Conservation (phyloP, 352 stramenopile genomes). For the Pythium aristosporum region DNA sequence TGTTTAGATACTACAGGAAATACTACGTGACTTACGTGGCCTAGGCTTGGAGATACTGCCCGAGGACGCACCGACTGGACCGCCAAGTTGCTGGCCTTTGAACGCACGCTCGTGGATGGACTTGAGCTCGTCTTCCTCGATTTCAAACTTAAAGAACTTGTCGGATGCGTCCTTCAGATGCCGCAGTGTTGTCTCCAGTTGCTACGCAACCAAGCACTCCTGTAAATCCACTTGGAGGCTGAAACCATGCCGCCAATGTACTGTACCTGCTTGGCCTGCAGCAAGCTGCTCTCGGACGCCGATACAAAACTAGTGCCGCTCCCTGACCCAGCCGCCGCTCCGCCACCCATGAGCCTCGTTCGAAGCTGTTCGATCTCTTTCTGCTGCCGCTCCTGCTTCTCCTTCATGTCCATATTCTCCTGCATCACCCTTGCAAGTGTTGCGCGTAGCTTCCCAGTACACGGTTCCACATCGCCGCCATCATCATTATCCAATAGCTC, state of each 20-base stretch:
- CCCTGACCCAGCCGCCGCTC: neutral
- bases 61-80: neutral
- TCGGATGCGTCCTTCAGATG: conserved; percentile 79
- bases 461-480: neutral
- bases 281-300: conserved; percentile 20
- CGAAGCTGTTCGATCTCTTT: conserved; percentile 56
- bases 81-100: conserved; percentile 27
- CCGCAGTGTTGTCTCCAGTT: conserved; percentile 59
- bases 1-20: neutral
- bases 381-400: conserved; percentile 54
- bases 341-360: conserved; percentile 18
- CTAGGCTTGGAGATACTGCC: conserved; percentile 27
- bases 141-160: conserved; percentile 93
- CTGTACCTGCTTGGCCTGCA: conserved; percentile 36
- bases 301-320: neutral
- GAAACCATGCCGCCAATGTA: neutral
- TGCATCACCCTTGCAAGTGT: conserved; percentile 53
- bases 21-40: conserved; percentile 24
- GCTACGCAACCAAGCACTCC: conserved; percentile 17
- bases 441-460: conserved; percentile 23
- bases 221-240: neutral
- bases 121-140: conserved; percentile 92
- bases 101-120: conserved; percentile 58
- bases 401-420: conserved; percentile 65
- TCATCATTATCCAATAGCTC: conserved; percentile 8